Conservation (phyloP, 805 yeast species). For the Lachancea waltii region DNA sequence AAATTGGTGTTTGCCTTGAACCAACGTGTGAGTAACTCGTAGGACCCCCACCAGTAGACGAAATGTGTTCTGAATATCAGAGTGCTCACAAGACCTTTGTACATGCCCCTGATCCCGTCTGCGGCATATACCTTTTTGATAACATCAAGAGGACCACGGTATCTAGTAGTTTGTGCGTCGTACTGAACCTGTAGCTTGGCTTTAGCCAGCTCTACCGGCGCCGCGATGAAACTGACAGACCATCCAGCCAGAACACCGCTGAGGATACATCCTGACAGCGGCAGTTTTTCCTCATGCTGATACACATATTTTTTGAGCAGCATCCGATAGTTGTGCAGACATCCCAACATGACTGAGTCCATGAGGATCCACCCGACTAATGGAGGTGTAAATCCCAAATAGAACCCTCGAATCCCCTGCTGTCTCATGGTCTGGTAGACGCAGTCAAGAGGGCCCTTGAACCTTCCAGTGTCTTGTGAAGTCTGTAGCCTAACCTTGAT, state of each 20-base stretch:
- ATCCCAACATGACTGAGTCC: slow-evolving; percentile 90
- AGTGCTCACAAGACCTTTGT: slow-evolving; percentile 78
- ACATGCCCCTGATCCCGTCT: slow-evolving; percentile 66
- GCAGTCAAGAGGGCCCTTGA: slow-evolving; percentile 80
- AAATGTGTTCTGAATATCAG: slow-evolving; percentile 84
- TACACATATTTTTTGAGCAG: slow-evolving; percentile 59
- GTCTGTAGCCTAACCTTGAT: slow-evolving; percentile 82
- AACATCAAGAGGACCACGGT: slow-evolving; percentile 78
- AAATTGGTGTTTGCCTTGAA: slow-evolving; percentile 58
- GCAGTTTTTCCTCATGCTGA: slow-evolving; percentile 53
- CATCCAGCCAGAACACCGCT: slow-evolving; percentile 79
- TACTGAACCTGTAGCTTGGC: slow-evolving; percentile 88
- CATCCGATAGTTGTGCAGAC: slow-evolving; percentile 70
- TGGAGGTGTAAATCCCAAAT: slow-evolving; percentile 90
- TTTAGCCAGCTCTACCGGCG: slow-evolving; percentile 85
- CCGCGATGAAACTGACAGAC: slow-evolving; percentile 94
- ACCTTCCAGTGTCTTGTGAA: slow-evolving; percentile 52
- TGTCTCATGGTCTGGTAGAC: slow-evolving; percentile 59
- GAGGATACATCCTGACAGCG: slow-evolving; percentile 64
- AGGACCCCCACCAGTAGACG: slow-evolving; percentile 91
- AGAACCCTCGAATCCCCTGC: slow-evolving; percentile 76
- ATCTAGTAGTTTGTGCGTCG: slow-evolving; percentile 60
- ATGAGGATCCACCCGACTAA: slow-evolving; percentile 88
- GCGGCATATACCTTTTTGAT: slow-evolving; percentile 48
- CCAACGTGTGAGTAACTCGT: slow-evolving; percentile 68